These are phyloP conservation scores for Rhynchosporium graminicola DNA, from an alignment of 2,329 filamentous ascomycete species.

Conservation along the genomic window DNA sequence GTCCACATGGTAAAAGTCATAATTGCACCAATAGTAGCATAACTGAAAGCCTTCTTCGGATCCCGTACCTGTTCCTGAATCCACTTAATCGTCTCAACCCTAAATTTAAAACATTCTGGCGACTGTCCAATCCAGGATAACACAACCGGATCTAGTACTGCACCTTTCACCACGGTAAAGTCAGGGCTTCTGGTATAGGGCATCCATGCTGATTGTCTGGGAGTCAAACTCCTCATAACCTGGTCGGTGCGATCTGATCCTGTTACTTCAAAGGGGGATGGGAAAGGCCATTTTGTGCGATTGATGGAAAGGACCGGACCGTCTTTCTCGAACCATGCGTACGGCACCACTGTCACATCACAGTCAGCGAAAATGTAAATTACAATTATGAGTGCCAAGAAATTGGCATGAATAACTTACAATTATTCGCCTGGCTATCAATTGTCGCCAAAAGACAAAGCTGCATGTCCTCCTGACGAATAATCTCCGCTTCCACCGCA, in stretches of 20 bases:
- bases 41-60: constrained; percentile 12
- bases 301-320: constrained; percentile 21
- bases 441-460: constrained; percentile 9
- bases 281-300: constrained; percentile 21
- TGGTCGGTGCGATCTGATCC: constrained; percentile 20
- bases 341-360: constrained; percentile 19
- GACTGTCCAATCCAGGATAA: constrained; percentile 25
- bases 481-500: constrained; percentile 7
- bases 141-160: constrained; percentile 19
- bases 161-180: constrained; percentile 19
- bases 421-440: constrained; percentile 4
- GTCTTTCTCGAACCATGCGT: constrained; percentile 24
- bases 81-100: constrained; percentile 26
- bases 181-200: constrained; percentile 24
- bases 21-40: constrained; percentile 25
- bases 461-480: constrained; percentile 7
- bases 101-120: constrained; percentile 25
- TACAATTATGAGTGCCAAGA: not conserved
- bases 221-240: constrained; percentile 16
- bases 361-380: not conserved
- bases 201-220: constrained; percentile 28
- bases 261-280: constrained; percentile 17
- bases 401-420: not conserved
- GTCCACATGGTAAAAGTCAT: constrained; percentile 30
- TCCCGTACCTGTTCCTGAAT: constrained; percentile 22